Conservation (phyloP, 2,329 filamentous ascomycete genomes). For the Capronia epimyces region DNA sequence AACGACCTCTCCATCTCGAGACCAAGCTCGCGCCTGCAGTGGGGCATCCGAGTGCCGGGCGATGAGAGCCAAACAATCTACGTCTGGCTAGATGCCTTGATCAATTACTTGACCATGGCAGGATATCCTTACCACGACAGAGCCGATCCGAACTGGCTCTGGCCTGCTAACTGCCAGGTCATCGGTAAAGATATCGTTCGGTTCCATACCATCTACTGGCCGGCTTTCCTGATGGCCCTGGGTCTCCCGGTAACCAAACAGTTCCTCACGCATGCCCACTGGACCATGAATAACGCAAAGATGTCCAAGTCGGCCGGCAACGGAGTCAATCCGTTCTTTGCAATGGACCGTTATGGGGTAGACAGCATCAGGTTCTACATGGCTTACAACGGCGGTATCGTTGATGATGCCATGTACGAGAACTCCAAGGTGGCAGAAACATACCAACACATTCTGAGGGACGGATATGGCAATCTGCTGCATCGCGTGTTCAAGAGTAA, state of each 20-base stretch:
- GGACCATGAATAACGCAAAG: constrained; percentile 85
- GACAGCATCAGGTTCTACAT: constrained; percentile 89
- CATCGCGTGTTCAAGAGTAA: constrained; percentile 64
- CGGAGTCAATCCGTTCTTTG: constrained; percentile 89
- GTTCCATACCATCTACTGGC: constrained; percentile 98
- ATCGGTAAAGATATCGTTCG: constrained; percentile 93
- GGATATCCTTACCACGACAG: constrained; percentile 73
- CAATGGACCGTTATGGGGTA: constrained; percentile 78
- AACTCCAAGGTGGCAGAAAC: constrained; percentile 68
- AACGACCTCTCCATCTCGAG: constrained; percentile 86
- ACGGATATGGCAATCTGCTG: constrained; percentile 73
- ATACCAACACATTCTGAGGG: constrained; percentile 74
- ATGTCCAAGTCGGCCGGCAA: constrained; percentile 97
- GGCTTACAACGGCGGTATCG: constrained; percentile 69
- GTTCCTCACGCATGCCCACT: constrained; percentile 86
- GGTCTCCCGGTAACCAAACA: constrained; percentile 71
- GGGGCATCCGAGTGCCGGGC: constrained; percentile 84
- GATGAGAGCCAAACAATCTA: constrained; percentile 88
- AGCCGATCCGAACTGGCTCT: constrained; percentile 58
- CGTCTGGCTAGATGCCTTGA: constrained; percentile 92
- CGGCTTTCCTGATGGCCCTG: constrained; percentile 85
- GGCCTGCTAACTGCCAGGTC: constrained; percentile 88
- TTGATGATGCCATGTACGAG: constrained; percentile 75
- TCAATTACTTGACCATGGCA: constrained; percentile 86
- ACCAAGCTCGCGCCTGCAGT: constrained; percentile 68